A percentile compares a stretch with the other conserved stretches of the same genome.
These are phyloP conservation scores for Yamadazyma scolyti DNA, from an alignment of 805 yeast species.

Conservation along the genomic window DNA sequence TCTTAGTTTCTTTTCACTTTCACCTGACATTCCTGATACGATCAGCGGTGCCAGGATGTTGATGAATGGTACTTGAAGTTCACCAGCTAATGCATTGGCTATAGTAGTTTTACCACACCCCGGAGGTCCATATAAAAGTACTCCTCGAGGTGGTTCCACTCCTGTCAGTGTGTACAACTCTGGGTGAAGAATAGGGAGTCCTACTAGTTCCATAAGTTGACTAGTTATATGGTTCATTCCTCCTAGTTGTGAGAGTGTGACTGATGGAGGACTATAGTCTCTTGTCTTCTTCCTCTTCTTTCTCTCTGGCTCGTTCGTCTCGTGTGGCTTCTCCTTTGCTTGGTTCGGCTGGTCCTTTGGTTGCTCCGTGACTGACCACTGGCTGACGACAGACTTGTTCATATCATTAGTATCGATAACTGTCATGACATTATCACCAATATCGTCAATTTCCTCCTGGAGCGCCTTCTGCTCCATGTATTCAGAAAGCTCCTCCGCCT, in stretches of 20 bases:
- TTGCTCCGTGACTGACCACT: slow-evolving; percentile 47
- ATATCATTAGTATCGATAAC: slow-evolving; percentile 63
- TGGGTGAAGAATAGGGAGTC: slow-evolving; percentile 89
- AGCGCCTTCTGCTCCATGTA: slow-evolving; percentile 12
- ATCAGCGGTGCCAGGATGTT: slow-evolving; percentile 92
- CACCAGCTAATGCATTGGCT: slow-evolving; percentile 95
- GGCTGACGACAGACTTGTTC: slow-evolving; percentile 70
- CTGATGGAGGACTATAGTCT: slow-evolving; percentile 67
- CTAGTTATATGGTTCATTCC: slow-evolving; percentile 85
- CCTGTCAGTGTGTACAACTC: slow-evolving; percentile 87
- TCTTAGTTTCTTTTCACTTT: slow-evolving; percentile 88
- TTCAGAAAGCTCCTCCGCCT: slow-evolving; percentile 51
- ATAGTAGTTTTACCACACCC: slow-evolving; percentile 98
- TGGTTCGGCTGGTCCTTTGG: background rate
- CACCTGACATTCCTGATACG: slow-evolving; percentile 99
- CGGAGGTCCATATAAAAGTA: slow-evolving; percentile 94
- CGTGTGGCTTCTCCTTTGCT: slow-evolving; percentile 6
- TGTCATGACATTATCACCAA: slow-evolving; percentile 57
- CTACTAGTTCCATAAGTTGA: slow-evolving; percentile 85
- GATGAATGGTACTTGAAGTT: slow-evolving; percentile 87
- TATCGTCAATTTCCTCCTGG: slow-evolving; percentile 16
- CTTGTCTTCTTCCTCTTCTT: slow-evolving; percentile 46
- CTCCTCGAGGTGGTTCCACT: slow-evolving; percentile 93
- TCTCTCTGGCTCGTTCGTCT: slow-evolving; percentile 11
- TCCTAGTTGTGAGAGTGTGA: slow-evolving; percentile 72